A percentile compares a stretch with the other conserved stretches of the same genome.
These are phyloP conservation scores for Orobanche coerulescens DNA, from an alignment of 257 asterid species.

Conservation along the genomic window DNA sequence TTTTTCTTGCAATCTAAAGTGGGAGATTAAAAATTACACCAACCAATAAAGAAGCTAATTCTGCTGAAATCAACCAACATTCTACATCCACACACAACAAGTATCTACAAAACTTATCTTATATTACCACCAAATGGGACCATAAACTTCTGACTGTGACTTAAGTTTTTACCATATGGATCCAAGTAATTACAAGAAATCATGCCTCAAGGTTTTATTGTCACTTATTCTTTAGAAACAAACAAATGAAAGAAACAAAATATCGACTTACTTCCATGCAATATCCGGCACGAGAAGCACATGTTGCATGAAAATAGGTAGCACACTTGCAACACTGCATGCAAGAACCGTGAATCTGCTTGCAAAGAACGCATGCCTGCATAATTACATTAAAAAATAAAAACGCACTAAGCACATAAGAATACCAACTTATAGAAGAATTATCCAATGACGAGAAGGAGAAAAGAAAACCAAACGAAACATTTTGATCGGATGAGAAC, in stretches of 20 bases:
- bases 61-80: not conserved
- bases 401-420: not conserved
- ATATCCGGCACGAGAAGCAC: conserved; percentile 93
- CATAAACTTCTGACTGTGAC: not conserved
- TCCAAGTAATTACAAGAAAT: not conserved
- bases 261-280: conserved; percentile 71
- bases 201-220: not conserved
- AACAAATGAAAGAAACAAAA: conserved; percentile 6
- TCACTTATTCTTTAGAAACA: not conserved
- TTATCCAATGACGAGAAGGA: not conserved
- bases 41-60: not conserved
- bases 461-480: not conserved
- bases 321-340: conserved; percentile 86
- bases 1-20: not conserved
- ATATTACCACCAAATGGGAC: not conserved
- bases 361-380: conserved; percentile 84
- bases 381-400: conserved; percentile 20
- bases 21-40: not conserved
- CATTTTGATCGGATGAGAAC: not conserved
- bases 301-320: conserved; percentile 72
- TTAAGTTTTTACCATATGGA: not conserved
- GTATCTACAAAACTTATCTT: conserved; percentile 8
- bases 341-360: conserved; percentile 91
- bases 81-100: not conserved
- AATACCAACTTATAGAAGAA: not conserved